Percentiles rank a stretch among this genome's conserved stretches.
phyloP scores from a whole-genome alignment of 176 grass and related monocot species.

The Oropetium thomaeum region DNA sequence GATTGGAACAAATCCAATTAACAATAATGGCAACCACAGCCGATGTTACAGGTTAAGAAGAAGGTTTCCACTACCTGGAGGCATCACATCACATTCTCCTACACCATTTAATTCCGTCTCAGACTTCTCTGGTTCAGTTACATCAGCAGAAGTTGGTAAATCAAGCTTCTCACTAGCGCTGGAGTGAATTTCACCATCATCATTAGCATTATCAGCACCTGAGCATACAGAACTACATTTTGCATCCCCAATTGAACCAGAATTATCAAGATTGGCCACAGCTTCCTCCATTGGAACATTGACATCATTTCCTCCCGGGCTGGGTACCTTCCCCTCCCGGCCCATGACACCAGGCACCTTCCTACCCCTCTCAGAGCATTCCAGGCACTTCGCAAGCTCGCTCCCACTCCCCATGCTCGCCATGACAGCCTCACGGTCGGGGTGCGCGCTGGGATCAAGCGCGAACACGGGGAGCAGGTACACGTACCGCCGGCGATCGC shows the following conservation, averaged over 20 bases:
- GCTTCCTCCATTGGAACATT: constrained; percentile 15
- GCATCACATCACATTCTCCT: constrained; percentile 9
- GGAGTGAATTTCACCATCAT: constrained; percentile 17
- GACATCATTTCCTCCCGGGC: constrained; percentile 18
- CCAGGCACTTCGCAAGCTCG: constrained; percentile 72
- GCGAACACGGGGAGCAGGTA: constrained; percentile 85
- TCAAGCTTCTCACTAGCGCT: constrained; percentile 13
- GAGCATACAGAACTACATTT: constrained; percentile 9
- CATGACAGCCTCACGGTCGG: constrained; percentile 77
- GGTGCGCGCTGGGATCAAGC: constrained; percentile 74
- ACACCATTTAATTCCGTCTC: constrained; percentile 3
- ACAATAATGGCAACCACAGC: background rate
- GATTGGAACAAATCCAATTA: constrained; percentile 9
- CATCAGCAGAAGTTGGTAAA: background rate
- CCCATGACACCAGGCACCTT: constrained; percentile 78
- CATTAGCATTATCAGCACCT: background rate
- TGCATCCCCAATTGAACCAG: constrained; percentile 9
- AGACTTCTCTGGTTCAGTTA: background rate
- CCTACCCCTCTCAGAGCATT: constrained; percentile 89
- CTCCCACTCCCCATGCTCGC: constrained; percentile 69
- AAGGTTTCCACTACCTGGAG: background rate
- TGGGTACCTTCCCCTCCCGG: constrained; percentile 30
- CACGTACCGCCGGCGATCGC: constrained; percentile 73
- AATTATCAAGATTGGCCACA: background rate
- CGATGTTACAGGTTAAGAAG: background rate